Evolutionary conservation across 129 eudicot species (phyloP).

Genomic region (Flaveria sonorensis): DNA sequence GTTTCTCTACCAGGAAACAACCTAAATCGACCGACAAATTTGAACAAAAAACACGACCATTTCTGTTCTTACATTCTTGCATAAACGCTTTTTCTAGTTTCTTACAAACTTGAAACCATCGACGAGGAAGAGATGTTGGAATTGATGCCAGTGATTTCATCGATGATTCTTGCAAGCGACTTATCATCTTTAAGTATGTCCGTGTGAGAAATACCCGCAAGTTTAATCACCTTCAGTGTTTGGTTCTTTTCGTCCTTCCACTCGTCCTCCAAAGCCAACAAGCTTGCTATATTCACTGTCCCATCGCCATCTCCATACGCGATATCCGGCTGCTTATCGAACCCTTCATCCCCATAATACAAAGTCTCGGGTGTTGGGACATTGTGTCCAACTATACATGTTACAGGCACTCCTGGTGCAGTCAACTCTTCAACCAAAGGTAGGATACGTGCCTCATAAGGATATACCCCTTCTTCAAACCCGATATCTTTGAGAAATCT

Average conservation of each 20-base stretch:
- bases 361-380: slow-evolving; percentile 65
- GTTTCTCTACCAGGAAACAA: too few species aligned
- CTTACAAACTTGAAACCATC: background rate
- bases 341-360: slow-evolving; percentile 66
- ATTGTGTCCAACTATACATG: slow-evolving; percentile 78
- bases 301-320: slow-evolving; percentile 91
- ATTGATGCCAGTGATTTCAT: slow-evolving; percentile 47
- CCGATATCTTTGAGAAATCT: slow-evolving; percentile 76
- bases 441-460: slow-evolving; percentile 53
- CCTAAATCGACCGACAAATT: too few species aligned
- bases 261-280: slow-evolving; percentile 56
- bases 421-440: slow-evolving; percentile 55
- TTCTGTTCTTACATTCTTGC: background rate
- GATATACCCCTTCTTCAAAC: slow-evolving; percentile 54
- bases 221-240: slow-evolving; percentile 47
- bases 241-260: slow-evolving; percentile 51
- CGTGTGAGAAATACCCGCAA: slow-evolving; percentile 66
- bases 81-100: background rate
- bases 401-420: slow-evolving; percentile 58
- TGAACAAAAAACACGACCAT: too few species aligned
- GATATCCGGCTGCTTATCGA: slow-evolving; percentile 73
- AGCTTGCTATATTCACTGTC: slow-evolving; percentile 81
- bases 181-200: slow-evolving; percentile 48
- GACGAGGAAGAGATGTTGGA: slow-evolving; percentile 17
- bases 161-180: slow-evolving; percentile 41